Conservation (phyloP, 345 rosid species). For the Salix arbutifolia region DNA sequence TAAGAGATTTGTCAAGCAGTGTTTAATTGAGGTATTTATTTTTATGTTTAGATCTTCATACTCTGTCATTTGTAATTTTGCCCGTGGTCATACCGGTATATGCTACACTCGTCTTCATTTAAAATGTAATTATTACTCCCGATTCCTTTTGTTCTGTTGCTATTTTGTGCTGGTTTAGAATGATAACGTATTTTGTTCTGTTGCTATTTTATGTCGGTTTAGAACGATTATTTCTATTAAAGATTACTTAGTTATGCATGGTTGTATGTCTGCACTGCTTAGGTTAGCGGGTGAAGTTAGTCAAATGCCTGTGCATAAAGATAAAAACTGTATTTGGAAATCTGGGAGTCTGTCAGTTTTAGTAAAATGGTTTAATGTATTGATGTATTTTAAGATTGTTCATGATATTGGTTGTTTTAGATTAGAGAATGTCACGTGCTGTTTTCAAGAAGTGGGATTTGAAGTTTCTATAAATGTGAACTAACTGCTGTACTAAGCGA, state of each 20-base stretch:
- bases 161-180: not conserved
- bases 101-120: not conserved
- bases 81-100: not conserved
- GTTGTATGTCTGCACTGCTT: not conserved
- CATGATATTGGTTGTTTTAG: not conserved
- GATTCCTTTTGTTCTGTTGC: not conserved
- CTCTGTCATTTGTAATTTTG: too few species aligned
- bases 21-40: constrained; percentile 49
- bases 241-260: not conserved
- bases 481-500: too few species aligned
- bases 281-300: not conserved
- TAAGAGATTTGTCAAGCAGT: constrained; percentile 63
- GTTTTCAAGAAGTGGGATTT: not conserved
- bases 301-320: not conserved
- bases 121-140: not conserved
- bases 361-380: not conserved
- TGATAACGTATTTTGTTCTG: not conserved
- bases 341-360: not conserved
- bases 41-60: not conserved
- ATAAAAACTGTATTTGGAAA: not conserved
- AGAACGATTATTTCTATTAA: not conserved
- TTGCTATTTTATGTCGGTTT: not conserved
- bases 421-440: not conserved
- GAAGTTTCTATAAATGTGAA: not conserved
- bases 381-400: not conserved